Conservation (phyloP, 768 basidiomycete genomes). For the Rhodotorula paludigena region DNA sequence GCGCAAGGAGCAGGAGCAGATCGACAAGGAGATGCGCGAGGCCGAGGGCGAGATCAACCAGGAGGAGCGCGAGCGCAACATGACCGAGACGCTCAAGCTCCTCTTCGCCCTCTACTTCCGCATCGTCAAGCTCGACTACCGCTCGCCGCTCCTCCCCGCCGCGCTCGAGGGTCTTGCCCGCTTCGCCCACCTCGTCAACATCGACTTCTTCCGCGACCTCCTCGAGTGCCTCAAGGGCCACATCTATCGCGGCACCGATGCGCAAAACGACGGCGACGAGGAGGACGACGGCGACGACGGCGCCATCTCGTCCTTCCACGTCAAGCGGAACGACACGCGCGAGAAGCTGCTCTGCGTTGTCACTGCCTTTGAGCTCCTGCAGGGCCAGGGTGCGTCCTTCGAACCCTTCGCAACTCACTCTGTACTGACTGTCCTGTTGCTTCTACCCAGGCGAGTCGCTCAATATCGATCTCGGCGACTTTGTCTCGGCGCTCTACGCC, state of each 20-base stretch:
- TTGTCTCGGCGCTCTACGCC: constrained; percentile 74
- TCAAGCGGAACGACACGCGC: constrained; percentile 39
- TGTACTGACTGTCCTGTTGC: background rate
- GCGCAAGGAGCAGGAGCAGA: constrained; percentile 80
- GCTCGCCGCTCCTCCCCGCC: constrained; percentile 68
- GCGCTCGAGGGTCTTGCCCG: constrained; percentile 86
- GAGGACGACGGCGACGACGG: constrained; percentile 19
- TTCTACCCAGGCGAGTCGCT: constrained; percentile 75
- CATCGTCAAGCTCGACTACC: constrained; percentile 74
- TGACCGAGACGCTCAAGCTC: constrained; percentile 96
- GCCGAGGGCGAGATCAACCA: constrained; percentile 90
- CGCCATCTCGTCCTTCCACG: constrained; percentile 37
- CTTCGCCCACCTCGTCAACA: constrained; percentile 93
- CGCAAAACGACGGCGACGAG: background rate
- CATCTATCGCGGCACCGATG: constrained; percentile 53
- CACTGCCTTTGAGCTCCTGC: constrained; percentile 94
- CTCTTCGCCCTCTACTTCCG: constrained; percentile 95
- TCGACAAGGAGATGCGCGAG: constrained; percentile 85
- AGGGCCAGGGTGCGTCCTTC: constrained; percentile 72
- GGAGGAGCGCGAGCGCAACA: constrained; percentile 76
- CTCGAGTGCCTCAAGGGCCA: constrained; percentile 77
- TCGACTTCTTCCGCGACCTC: constrained; percentile 97
- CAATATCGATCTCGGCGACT: constrained; percentile 88
- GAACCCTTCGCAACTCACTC: background rate
- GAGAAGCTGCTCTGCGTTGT: constrained; percentile 70